Percentiles rank a stretch among this genome's conserved stretches.
phyloP scores from a whole-genome alignment of 1,284 basidiomycete genomes.

The Mycosarcoma maydis region DNA sequence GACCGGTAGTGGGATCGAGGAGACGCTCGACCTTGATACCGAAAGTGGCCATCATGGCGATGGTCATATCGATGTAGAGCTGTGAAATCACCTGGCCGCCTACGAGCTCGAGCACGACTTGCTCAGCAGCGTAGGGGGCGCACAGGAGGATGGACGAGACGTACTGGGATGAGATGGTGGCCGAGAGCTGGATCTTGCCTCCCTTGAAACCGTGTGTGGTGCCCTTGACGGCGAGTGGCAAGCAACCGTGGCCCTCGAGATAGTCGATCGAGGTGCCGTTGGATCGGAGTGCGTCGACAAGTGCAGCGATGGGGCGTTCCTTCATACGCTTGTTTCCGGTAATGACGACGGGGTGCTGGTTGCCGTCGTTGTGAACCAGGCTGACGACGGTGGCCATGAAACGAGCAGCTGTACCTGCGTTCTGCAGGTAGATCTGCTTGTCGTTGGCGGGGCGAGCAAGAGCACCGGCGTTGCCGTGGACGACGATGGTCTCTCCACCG shows the following conservation, averaged over 20 bases:
- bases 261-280: constrained; percentile 86
- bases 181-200: constrained; percentile 84
- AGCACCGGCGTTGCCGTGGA: constrained; percentile 83
- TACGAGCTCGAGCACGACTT: constrained; percentile 85
- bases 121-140: constrained; percentile 87
- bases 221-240: constrained; percentile 80
- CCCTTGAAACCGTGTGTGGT: constrained; percentile 79
- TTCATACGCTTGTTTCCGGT: constrained; percentile 99
- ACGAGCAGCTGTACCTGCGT: constrained; percentile 96
- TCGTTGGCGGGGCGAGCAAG: constrained; percentile 71
- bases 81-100: constrained; percentile 96
- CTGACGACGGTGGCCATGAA: constrained; percentile 97
- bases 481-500: constrained; percentile 88
- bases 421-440: constrained; percentile 93
- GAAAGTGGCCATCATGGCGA: constrained; percentile 97
- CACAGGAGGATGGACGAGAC: constrained; percentile 96
- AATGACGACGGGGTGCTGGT: constrained; percentile 71
- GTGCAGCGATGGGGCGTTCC: constrained; percentile 89
- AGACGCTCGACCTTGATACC: constrained; percentile 82
- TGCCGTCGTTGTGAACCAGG: constrained; percentile 68
- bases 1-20: constrained; percentile 74
- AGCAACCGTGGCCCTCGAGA: constrained; percentile 81
- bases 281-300: constrained; percentile 87
- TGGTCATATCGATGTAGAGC: constrained; percentile 99
- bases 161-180: constrained; percentile 96